Evolutionary conservation across 179 eudicot species (phyloP), one percentile per base, ranked within the genome.

Genomic region (Monotropa hypopitys): DNA sequence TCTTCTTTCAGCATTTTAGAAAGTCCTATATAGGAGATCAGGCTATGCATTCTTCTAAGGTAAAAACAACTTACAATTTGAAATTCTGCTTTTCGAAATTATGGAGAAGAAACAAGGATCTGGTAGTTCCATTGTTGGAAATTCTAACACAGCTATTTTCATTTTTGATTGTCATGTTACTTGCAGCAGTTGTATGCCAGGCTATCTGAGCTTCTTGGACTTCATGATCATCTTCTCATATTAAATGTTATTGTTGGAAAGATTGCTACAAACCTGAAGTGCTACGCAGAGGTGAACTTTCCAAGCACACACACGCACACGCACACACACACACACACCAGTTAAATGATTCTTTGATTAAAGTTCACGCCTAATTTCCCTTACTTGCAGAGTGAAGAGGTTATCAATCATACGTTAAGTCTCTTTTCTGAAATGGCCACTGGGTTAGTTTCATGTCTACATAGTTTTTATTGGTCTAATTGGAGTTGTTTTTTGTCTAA

Each of bases 21-120:
- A 93, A 90, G 83, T 90, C 91, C 71, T 93, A 91, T 84, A 91
- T 95, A 59, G 99, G 99, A 77, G 99, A 95, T 72, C 99, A 91
- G 80, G 97, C 97, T 54, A 90, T 95, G 85, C 92, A 92, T 81
- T 88, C 97, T 47, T 93, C 97, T 47, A 95, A 95, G 99, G 99
- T 95, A 85, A 81, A 82, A 63, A 7, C 30, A 26, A 28, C 47
- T 32, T 74, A 74, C 56, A 68, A 50, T 66, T 65, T 50, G 63
- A 72, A 18, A 1, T 10, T 47, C 18, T 57, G 20, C 46, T 30
- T 49, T 51, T 50, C 45, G n/a, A 16, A 70, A 30, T 13, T 49
- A 2, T 51, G 26, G n/a, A 32, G 62, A 18, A 62, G 72, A 46
- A 59, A 26, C 69, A 21, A 61, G 35, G 49, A 26, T 72, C 30